Percentiles rank a stretch among this genome's conserved stretches.
Conservation (phyloP, 192 early-diverging fungal genomes). For the Coemansia sp. region DNA sequence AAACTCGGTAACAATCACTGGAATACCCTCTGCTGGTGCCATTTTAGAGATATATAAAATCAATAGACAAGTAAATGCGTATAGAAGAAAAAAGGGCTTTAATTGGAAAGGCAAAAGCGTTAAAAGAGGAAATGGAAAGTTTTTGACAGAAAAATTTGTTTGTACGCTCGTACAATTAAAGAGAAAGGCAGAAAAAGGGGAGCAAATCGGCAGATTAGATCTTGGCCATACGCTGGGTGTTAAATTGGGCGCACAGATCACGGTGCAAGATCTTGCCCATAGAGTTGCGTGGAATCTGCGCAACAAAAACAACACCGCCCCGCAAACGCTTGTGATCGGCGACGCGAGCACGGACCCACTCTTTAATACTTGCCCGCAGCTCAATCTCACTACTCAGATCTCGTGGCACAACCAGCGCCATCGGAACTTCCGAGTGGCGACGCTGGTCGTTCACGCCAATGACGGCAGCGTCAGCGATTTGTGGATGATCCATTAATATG, state of each 20-base stretch:
- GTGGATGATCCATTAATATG: conserved; percentile 64
- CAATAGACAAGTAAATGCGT: not conserved
- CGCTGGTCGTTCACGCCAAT: conserved; percentile 61
- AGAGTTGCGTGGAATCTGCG: conserved; percentile 27
- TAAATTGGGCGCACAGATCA: conserved; percentile 25
- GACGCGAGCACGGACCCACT: conserved; percentile 25
- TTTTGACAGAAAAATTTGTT: not conserved
- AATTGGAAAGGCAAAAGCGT: not conserved
- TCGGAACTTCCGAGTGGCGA: conserved; percentile 60
- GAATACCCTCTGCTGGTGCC: conserved; percentile 43
- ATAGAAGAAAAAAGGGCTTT: conserved; percentile 7
- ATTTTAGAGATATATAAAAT: conserved; percentile 9
- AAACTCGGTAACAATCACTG: conserved; percentile 23
- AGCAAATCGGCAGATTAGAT: conserved; percentile 18
- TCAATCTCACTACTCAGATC: not conserved
- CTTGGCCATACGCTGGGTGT: conserved; percentile 15
- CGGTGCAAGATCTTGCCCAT: conserved; percentile 44
- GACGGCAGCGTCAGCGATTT: conserved; percentile 66
- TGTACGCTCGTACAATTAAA: conserved; percentile 4
- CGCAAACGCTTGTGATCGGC: conserved; percentile 46
- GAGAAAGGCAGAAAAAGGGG: conserved; percentile 7
- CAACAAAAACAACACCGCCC: conserved; percentile 34
- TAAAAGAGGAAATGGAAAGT: conserved; percentile 12
- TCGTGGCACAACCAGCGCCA: conserved; percentile 66
- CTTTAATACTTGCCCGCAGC: conserved; percentile 2